Conservation (phyloP, 1,284 basidiomycete species). For the Filobasidium uniguttulatum region DNA sequence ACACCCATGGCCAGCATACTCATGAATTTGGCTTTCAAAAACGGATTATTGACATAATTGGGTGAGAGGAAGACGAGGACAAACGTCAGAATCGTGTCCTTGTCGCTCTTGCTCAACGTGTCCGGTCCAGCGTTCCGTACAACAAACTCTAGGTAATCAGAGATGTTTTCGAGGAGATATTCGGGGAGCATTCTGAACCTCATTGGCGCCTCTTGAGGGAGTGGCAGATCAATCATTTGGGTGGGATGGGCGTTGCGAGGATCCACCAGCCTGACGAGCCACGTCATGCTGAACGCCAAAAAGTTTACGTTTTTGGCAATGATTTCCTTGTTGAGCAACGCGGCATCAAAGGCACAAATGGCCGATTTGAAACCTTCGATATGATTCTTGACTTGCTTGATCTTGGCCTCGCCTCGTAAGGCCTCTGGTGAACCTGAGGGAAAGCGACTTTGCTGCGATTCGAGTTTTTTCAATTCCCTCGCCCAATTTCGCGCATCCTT, state of each 20-base stretch:
- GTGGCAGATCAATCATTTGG: slow-evolving; percentile 58
- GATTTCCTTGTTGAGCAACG: slow-evolving; percentile 75
- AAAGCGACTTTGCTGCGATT: slow-evolving; percentile 44
- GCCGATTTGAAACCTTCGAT: slow-evolving; percentile 51
- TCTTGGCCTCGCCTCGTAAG: slow-evolving; percentile 42
- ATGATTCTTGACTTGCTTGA: slow-evolving; percentile 60
- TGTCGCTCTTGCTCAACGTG: slow-evolving; percentile 65
- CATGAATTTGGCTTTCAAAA: slow-evolving; percentile 93
- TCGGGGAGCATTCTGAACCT: slow-evolving; percentile 84
- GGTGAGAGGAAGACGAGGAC: slow-evolving; percentile 83
- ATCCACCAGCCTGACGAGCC: slow-evolving; percentile 88
- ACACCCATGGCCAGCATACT: slow-evolving; percentile 76
- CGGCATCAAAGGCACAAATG: slow-evolving; percentile 68
- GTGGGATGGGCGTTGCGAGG: slow-evolving; percentile 65
- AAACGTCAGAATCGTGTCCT: slow-evolving; percentile 79
- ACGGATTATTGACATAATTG: slow-evolving; percentile 97
- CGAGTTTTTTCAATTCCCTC: slow-evolving; percentile 60
- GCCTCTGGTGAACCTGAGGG: slow-evolving; percentile 44
- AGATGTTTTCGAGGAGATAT: slow-evolving; percentile 85
- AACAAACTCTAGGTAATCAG: slow-evolving; percentile 74
- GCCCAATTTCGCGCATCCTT: slow-evolving; percentile 64
- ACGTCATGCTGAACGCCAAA: slow-evolving; percentile 78
- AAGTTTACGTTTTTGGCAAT: slow-evolving; percentile 68
- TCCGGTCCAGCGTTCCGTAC: slow-evolving; percentile 50
- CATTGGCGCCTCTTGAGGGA: slow-evolving; percentile 71